Conservation (phyloP, 305 asterid species). For the Lippia alba region DNA sequence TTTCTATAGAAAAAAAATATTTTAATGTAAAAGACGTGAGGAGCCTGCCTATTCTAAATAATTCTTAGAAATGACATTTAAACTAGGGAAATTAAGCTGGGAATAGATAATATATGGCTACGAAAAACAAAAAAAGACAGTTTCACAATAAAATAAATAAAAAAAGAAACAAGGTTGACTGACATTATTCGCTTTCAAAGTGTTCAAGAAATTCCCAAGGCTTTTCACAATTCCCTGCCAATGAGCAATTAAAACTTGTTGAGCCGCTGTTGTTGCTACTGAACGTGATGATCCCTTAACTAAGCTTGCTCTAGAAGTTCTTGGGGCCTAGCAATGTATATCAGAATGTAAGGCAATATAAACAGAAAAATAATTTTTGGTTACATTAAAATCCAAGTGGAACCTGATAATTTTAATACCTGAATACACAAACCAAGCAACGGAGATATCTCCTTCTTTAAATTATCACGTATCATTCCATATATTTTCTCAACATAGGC, state of each 20-base stretch:
- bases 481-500: slow-evolving; percentile 98
- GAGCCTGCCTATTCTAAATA: slow-evolving; percentile 16
- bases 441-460: slow-evolving; percentile 98
- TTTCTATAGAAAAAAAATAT: not conserved
- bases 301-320: slow-evolving; percentile 94
- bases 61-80: slow-evolving; percentile 10
- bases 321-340: slow-evolving; percentile 71
- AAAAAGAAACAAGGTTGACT: slow-evolving; percentile 41
- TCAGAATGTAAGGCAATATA: slow-evolving; percentile 22
- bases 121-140: not conserved
- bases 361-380: slow-evolving; percentile 22
- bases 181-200: slow-evolving; percentile 84
- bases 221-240: slow-evolving; percentile 98
- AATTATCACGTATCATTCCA: slow-evolving; percentile 95
- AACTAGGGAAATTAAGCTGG: slow-evolving; percentile 27
- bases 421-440: slow-evolving; percentile 97
- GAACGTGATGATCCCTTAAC: slow-evolving; percentile 93
- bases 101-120: slow-evolving; percentile 24
- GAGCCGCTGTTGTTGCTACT: slow-evolving; percentile 89
- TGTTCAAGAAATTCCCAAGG: slow-evolving; percentile 79
- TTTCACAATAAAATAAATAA: too few relatives aligned
- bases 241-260: slow-evolving; percentile 94
- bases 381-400: slow-evolving; percentile 17
- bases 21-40: slow-evolving; percentile 18
- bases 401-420: slow-evolving; percentile 55